Conservation (phyloP, 2,329 filamentous ascomycete genomes). For the Thelonectria discophora region DNA sequence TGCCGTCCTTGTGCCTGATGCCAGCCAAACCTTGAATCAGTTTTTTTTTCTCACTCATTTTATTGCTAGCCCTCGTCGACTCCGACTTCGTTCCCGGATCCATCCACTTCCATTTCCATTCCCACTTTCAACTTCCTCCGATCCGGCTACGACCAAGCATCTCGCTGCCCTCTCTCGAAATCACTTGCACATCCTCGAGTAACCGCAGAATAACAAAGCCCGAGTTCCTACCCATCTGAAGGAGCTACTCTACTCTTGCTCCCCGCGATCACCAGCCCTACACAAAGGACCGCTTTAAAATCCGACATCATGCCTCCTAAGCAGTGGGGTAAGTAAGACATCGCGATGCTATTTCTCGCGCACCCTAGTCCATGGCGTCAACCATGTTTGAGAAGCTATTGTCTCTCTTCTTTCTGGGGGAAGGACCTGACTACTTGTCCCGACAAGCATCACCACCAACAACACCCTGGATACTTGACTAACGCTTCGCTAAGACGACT, state of each 20-base stretch:
- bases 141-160: background rate
- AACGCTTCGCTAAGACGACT: conserved; percentile 48
- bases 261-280: conserved; percentile 12
- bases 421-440: conserved; percentile 2
- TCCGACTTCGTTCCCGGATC: conserved; percentile 6
- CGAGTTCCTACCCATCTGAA: conserved; percentile 18
- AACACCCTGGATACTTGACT: conserved; percentile 14
- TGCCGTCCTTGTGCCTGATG: conserved; percentile 32
- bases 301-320: conserved; percentile 54
- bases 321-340: conserved; percentile 56
- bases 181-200: background rate
- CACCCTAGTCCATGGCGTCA: background rate
- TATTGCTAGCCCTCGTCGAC: conserved; percentile 10
- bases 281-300: conserved; percentile 25
- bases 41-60: conserved; percentile 7
- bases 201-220: background rate
- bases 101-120: conserved; percentile 5
- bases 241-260: conserved; percentile 5
- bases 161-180: background rate
- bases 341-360: background rate
- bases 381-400: background rate
- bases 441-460: conserved; percentile 31
- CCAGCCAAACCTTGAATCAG: conserved; percentile 9
- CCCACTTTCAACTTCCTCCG: conserved; percentile 12
- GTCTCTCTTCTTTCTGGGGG: background rate